Evolutionary conservation across 257 asterid species (phyloP).

Genomic region (Sherardia arvensis): DNA sequence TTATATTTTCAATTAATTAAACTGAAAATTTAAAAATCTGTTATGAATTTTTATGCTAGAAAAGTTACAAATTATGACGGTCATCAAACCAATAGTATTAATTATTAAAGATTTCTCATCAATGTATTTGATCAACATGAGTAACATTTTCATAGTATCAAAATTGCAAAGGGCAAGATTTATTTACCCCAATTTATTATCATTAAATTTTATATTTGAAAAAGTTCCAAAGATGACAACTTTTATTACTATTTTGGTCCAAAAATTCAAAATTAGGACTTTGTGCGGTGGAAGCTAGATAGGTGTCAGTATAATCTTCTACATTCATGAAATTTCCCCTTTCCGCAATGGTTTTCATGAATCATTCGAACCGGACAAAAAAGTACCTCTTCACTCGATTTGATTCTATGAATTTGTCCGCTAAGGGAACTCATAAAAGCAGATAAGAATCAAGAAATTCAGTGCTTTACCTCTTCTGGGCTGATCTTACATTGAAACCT

Average conservation of each 20-base stretch:
- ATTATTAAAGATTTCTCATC: too few relatives aligned
- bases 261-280: background rate
- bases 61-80: too few relatives aligned
- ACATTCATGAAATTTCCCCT: background rate
- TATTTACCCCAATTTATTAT: too few relatives aligned
- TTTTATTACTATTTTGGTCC: background rate
- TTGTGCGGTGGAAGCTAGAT: background rate
- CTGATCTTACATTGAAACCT: conserved; percentile 9
- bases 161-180: too few relatives aligned
- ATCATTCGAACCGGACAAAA: conserved; percentile 2
- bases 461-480: background rate
- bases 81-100: too few relatives aligned
- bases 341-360: background rate
- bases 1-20: too few relatives aligned
- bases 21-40: too few relatives aligned
- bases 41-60: too few relatives aligned
- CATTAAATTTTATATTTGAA: too few relatives aligned
- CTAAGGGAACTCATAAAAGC: background rate
- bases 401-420: conserved; percentile 10
- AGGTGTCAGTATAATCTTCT: background rate
- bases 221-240: too few relatives aligned
- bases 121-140: too few relatives aligned
- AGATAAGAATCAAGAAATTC: background rate
- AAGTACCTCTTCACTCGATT: background rate
- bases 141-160: too few relatives aligned